phyloP scores from a whole-genome alignment of 768 basidiomycete genomes.

The Macrolepiota dolichaula region DNA sequence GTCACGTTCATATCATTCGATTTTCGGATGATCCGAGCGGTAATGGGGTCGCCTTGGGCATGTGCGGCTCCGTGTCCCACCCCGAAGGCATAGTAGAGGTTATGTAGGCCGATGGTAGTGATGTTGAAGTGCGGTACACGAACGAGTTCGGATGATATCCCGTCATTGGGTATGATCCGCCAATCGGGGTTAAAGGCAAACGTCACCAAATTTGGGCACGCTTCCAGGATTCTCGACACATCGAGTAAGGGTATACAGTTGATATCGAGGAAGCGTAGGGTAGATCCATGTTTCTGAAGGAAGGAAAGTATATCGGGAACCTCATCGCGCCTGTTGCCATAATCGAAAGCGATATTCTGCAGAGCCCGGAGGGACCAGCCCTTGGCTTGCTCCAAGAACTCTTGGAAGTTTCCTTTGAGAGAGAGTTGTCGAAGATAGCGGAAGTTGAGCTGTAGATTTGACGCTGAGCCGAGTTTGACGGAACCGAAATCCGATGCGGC shows the following conservation, averaged over 20 bases:
- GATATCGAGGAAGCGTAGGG: slow-evolving; percentile 64
- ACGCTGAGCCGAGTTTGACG: slow-evolving; percentile 58
- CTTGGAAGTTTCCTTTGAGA: slow-evolving; percentile 54
- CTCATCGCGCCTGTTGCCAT: slow-evolving; percentile 39
- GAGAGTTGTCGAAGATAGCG: slow-evolving; percentile 61
- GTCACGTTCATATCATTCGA: slow-evolving; percentile 67
- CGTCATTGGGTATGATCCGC: slow-evolving; percentile 41
- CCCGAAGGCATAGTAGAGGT: slow-evolving; percentile 66
- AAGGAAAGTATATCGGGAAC: slow-evolving; percentile 60
- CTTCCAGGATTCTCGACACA: slow-evolving; percentile 54
- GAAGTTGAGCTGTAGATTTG: slow-evolving; percentile 49
- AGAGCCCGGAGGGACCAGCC: slow-evolving; percentile 69
- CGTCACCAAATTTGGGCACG: slow-evolving; percentile 58
- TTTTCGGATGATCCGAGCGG: slow-evolving; percentile 41
- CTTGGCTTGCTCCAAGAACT: slow-evolving; percentile 66
- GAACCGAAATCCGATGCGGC: slow-evolving; percentile 31
- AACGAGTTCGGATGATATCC: slow-evolving; percentile 35
- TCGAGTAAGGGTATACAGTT: slow-evolving; percentile 56
- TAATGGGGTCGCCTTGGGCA: slow-evolving; percentile 40
- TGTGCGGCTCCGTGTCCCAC: slow-evolving; percentile 46
- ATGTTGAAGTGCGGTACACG: slow-evolving; percentile 55
- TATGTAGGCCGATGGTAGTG: slow-evolving; percentile 64
- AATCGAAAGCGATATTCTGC: slow-evolving; percentile 54
- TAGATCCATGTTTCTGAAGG: slow-evolving; percentile 52
- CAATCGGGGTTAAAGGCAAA: slow-evolving; percentile 79